These are phyloP conservation scores for Globisporangium lucens DNA, from an alignment of 352 stramenopile genomes.

Conservation along the genomic window DNA sequence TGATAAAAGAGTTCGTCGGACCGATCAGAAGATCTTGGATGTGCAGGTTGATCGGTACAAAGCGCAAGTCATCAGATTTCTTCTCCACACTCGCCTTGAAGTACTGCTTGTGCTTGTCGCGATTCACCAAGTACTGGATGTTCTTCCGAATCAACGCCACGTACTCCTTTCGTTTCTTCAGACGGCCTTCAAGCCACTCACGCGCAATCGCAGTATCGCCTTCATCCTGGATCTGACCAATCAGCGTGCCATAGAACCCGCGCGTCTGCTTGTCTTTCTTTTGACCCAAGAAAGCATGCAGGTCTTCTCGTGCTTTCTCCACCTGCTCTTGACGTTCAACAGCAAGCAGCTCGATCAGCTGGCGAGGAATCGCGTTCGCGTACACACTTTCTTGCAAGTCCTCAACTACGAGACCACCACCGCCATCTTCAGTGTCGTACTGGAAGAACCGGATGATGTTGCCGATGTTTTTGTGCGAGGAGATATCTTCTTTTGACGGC, in stretches of 20 bases:
- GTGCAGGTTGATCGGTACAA: conserved; percentile 87
- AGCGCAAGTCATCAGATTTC: conserved; percentile 75
- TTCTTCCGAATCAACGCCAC: conserved; percentile 78
- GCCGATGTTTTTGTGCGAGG: conserved; percentile 84
- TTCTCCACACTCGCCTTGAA: conserved; percentile 89
- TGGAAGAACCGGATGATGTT: conserved; percentile 90
- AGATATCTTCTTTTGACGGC: conserved; percentile 61
- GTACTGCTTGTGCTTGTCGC: conserved; percentile 87
- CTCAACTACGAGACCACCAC: conserved; percentile 78
- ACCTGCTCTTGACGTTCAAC: conserved; percentile 77
- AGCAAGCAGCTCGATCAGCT: conserved; percentile 78
- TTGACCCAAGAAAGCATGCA: conserved; percentile 77
- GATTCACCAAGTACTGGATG: conserved; percentile 83
- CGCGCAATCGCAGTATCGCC: conserved; percentile 68
- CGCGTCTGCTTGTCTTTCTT: conserved; percentile 85
- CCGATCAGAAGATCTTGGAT: conserved; percentile 85
- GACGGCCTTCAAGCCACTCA: conserved; percentile 76
- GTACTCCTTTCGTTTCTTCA: conserved; percentile 82
- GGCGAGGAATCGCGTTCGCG: conserved; percentile 74
- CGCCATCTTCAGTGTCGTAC: conserved; percentile 81
- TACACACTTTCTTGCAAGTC: conserved; percentile 80
- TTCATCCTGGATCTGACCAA: conserved; percentile 86
- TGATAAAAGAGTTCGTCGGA: conserved; percentile 81
- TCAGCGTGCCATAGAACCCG: conserved; percentile 84
- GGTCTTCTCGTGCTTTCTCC: conserved; percentile 72